Conservation (phyloP, 2,329 filamentous ascomycete genomes). For the Chaetomium globosum region DNA sequence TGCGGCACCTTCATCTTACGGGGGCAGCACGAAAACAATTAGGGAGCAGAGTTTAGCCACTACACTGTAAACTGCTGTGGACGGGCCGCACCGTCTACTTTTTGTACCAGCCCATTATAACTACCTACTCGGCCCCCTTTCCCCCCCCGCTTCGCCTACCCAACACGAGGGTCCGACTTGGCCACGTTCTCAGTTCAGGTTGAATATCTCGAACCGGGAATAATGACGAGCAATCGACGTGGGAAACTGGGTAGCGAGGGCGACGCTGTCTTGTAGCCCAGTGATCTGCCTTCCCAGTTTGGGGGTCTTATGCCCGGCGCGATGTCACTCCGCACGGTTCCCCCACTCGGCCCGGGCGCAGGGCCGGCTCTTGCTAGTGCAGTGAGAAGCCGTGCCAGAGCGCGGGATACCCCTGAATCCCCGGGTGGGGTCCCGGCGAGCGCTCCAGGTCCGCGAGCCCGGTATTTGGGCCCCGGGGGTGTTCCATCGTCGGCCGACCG, state of each 20-base stretch:
- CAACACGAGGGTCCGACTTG: neutral
- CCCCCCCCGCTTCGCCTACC: neutral
- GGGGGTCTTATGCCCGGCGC: conserved; percentile 17
- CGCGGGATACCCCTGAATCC: neutral
- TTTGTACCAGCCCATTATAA: neutral
- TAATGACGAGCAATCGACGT: no score
- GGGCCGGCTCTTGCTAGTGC: neutral
- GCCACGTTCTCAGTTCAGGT: neutral
- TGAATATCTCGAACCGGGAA: neutral
- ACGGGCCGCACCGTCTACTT: neutral
- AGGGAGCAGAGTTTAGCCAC: neutral
- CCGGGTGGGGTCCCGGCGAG: neutral
- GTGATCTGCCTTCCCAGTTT: conserved; percentile 12
- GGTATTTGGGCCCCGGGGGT: neutral
- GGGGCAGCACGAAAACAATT: neutral
- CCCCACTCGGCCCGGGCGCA: neutral
- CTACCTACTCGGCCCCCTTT: neutral
- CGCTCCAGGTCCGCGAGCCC: neutral
- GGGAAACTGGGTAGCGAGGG: conserved; percentile 4
- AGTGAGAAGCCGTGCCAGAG: neutral
- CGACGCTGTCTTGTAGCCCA: conserved; percentile 4
- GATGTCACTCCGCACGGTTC: conserved; percentile 25
- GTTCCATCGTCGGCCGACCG: neutral
- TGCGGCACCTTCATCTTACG: conserved; percentile 20
- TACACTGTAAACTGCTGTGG: neutral